Base-by-base conservation (phyloP, 768 basidiomycete species). In the Trametes meyenii region DNA sequence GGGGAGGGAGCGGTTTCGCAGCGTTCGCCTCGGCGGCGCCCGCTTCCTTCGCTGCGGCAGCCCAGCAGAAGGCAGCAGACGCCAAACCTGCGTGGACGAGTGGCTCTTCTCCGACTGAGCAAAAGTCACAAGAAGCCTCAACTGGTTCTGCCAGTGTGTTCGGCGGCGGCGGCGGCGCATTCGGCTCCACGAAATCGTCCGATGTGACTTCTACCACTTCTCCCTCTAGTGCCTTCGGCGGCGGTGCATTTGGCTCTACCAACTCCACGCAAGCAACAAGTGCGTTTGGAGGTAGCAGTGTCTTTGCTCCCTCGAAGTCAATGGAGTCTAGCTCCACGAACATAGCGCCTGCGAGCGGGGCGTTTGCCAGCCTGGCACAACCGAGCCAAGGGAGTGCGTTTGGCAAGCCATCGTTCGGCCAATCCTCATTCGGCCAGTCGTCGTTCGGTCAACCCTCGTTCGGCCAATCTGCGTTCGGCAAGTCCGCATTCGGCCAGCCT, bases 401-500 rank as follows among this genome's bases (percentile, higher is more conserved):
- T 23, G 53, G 53, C 38, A 55, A 36, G 26, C 38, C 42, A 11
- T 57, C 55, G 19, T 66, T 67, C 44, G 70, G 70, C 13, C 26
- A 77, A 50, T 48, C 70, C 11, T 50, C 66, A 16, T 58, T 58
- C 26, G 58, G 58, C 11, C 46, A 40, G 23, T 49, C 45, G 2
- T 35, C 46, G 5, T 60, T 60, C n/a, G 39, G 51, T 38, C 43
- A 49, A 23, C 33, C 45, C 35, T 39, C 65, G 0, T 78, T 79
- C 57, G 73, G 72, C 24, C 75, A 78, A 52, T 52, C 68, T 8
- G 55, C 67, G 12, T 69, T 72, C 35, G 66, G 71, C 14, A 62
- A 66, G 50, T 57, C 72, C 33, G 55, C 71, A 23, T 76, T 77
- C 61, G 78, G 76, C 7, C 71, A 74, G 52, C n/a, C 62, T 1